These are phyloP conservation scores for Nepenthes alata DNA, from an alignment of 179 eudicot genomes.

Conservation along the genomic window DNA sequence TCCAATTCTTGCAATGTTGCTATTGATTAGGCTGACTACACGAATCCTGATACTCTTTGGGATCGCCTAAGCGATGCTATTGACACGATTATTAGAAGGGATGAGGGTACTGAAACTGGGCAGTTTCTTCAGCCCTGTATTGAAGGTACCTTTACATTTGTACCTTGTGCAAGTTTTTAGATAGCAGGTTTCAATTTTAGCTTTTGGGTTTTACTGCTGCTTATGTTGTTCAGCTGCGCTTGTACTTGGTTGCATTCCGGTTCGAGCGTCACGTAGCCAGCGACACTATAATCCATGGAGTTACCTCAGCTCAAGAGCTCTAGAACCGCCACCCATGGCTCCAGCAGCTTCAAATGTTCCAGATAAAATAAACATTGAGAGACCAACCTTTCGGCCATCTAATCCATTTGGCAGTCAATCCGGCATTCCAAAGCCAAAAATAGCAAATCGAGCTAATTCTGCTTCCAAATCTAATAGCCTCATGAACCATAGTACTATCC, in stretches of 20 bases:
- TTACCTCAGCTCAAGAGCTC: constrained; percentile 50
- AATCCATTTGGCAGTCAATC: constrained; percentile 20
- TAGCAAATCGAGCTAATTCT: constrained; percentile 15
- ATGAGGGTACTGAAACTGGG: constrained; percentile 66
- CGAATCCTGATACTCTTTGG: constrained; percentile 69
- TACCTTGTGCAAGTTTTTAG: background rate
- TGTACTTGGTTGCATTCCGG: constrained; percentile 76
- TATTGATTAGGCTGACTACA: constrained; percentile 61
- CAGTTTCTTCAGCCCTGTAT: constrained; percentile 78
- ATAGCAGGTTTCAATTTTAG: background rate
- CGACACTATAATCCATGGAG: constrained; percentile 52
- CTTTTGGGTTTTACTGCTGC: constrained; percentile 2
- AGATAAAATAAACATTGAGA: constrained; percentile 14
- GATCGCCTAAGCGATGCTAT: constrained; percentile 79
- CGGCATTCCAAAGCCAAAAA: constrained; percentile 17
- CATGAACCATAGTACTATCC: constrained; percentile 13
- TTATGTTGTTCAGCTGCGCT: constrained; percentile 76
- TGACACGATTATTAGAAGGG: constrained; percentile 76
- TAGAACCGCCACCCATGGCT: constrained; percentile 21
- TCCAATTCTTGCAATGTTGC: constrained; percentile 10
- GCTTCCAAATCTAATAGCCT: constrained; percentile 16
- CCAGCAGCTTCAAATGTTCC: constrained; percentile 18
- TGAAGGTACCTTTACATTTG: constrained; percentile 49
- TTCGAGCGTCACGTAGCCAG: constrained; percentile 75
- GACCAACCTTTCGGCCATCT: constrained; percentile 14